Conservation (phyloP, 2,329 filamentous ascomycete genomes). For the Diaporthe nobilis region DNA sequence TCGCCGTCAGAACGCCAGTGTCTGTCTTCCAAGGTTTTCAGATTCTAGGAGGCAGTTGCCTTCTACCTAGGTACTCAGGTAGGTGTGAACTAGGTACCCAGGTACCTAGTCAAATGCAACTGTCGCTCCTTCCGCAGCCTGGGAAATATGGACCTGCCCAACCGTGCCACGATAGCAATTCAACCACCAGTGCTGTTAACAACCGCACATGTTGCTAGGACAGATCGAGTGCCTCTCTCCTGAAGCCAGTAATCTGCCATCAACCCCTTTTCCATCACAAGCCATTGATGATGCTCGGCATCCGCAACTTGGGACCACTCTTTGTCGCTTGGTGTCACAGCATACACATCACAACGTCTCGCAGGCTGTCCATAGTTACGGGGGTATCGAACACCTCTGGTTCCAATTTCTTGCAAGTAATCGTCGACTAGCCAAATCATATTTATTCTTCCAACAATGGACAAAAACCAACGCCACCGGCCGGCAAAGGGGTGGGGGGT, state of each 20-base stretch:
- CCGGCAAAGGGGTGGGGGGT: not conserved
- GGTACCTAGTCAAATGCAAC: not conserved
- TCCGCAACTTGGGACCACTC: not conserved
- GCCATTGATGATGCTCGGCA: not conserved
- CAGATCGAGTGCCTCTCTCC: not conserved
- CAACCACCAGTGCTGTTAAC: not conserved
- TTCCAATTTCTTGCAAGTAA: constrained; percentile 36
- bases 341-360: too few species aligned
- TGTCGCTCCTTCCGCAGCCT: not conserved
- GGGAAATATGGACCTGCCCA: not conserved
- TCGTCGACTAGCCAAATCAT: constrained; percentile 28
- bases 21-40: not conserved
- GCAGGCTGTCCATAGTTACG: not conserved
- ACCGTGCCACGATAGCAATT: not conserved
- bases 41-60: not conserved
- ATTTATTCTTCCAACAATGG: constrained; percentile 30
- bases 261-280: not conserved
- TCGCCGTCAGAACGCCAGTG: not conserved
- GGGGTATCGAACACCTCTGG: constrained; percentile 36
- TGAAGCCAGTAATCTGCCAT: not conserved
- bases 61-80: not conserved
- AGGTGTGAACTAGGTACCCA: not conserved
- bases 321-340: too few species aligned
- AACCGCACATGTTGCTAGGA: not conserved
- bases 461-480: not conserved